phyloP scores from a whole-genome alignment of 1,284 basidiomycete genomes.

The Phlebopus sp. region DNA sequence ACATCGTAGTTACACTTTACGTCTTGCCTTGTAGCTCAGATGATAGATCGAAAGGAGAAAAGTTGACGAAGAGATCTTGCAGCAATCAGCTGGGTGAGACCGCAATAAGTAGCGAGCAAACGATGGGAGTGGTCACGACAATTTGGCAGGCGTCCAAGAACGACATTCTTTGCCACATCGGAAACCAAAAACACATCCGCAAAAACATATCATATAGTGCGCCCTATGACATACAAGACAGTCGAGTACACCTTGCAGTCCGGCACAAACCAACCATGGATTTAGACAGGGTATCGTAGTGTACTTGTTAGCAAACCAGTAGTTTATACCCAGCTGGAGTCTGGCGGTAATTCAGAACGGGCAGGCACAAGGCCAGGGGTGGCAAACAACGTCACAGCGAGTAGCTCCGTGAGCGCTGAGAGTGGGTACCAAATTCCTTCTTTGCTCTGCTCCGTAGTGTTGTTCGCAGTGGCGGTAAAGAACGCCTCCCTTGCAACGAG shows the following conservation, averaged over 20 bases:
- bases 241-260: too few relatives aligned
- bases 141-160: neutral
- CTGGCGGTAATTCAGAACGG: constrained; percentile 7
- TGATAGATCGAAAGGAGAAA: neutral
- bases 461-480: constrained; percentile 35
- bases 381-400: constrained; percentile 40
- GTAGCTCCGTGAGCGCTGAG: constrained; percentile 40
- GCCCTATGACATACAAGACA: neutral
- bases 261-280: too few relatives aligned
- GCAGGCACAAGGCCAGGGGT: constrained; percentile 42
- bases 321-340: neutral
- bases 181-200: neutral
- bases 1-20: constrained; percentile 18
- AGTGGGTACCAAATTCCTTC: constrained; percentile 54
- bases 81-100: constrained; percentile 8
- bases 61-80: constrained; percentile 5
- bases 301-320: neutral
- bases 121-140: neutral
- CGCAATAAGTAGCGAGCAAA: neutral
- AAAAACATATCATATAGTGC: neutral
- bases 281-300: neutral
- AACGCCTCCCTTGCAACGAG: constrained; percentile 43
- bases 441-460: constrained; percentile 29
- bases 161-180: constrained; percentile 26
- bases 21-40: constrained; percentile 4